phyloP scores from a whole-genome alignment of 169 alveolate species.

The Plasmodium sp. region DNA sequence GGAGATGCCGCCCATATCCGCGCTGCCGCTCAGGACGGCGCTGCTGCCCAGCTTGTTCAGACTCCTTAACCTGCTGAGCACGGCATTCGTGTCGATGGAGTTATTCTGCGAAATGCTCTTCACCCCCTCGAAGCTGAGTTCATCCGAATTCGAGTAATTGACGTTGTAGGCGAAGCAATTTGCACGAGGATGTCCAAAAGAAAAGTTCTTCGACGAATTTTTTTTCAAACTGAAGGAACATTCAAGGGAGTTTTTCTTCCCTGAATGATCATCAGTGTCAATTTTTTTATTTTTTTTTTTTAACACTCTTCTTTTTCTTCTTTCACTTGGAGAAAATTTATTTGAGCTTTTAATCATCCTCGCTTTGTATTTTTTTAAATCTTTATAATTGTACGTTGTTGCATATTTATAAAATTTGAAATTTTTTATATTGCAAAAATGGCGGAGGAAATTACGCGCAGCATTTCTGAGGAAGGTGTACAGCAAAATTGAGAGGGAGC shows the following conservation, averaged over 20 bases:
- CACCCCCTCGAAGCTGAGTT: background rate
- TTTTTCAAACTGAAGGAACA: background rate
- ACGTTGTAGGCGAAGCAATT: background rate
- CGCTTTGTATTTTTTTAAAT: constrained; percentile 48
- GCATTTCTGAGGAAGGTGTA: constrained; percentile 27
- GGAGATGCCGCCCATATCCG: too few relatives aligned
- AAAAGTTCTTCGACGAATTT: background rate
- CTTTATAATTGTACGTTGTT: constrained; percentile 30
- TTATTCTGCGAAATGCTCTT: background rate
- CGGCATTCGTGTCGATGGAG: background rate
- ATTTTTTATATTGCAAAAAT: constrained; percentile 24
- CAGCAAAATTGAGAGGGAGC: constrained; percentile 40
- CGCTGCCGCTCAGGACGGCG: background rate
- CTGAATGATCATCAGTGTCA: background rate
- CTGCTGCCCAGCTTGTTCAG: background rate
- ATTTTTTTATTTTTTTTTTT: background rate
- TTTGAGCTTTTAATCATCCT: constrained; percentile 25
- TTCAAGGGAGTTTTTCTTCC: background rate
- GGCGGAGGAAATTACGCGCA: constrained; percentile 9
- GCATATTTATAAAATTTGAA: constrained; percentile 69
- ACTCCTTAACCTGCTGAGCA: background rate
- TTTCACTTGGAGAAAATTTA: background rate
- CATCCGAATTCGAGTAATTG: constrained; percentile 20
- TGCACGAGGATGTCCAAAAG: constrained; percentile 1
- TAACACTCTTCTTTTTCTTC: background rate